phyloP scores from a whole-genome alignment of 2,329 filamentous ascomycete genomes.

The Lizonia empirigonia region DNA sequence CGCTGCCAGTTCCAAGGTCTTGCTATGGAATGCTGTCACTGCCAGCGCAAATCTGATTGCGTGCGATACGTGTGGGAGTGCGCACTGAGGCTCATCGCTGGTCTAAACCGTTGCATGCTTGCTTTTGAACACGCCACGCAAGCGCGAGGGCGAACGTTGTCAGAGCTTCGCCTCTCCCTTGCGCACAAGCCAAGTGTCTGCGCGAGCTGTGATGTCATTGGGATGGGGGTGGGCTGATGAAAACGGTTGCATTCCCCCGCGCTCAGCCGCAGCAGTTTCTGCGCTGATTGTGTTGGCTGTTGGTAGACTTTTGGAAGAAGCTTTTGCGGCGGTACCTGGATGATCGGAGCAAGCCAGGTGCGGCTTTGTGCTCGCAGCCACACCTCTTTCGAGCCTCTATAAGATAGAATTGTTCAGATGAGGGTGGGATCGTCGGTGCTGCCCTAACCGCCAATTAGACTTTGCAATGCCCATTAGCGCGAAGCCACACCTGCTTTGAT shows the following conservation, averaged over 20 bases:
- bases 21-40: not conserved
- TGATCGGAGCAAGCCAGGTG: slow-evolving; percentile 23
- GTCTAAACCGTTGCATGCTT: slow-evolving; percentile 2
- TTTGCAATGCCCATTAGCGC: not conserved
- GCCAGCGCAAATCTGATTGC: not conserved
- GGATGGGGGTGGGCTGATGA: slow-evolving; percentile 9
- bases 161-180: slow-evolving; percentile 5
- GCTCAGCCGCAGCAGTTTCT: not conserved
- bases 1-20: slow-evolving; percentile 6
- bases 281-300: not conserved
- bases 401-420: slow-evolving; percentile 23
- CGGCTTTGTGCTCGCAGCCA: slow-evolving; percentile 21
- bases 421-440: slow-evolving; percentile 28
- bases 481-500: slow-evolving; percentile 20
- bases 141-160: slow-evolving; percentile 3
- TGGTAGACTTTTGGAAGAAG: not conserved
- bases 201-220: slow-evolving; percentile 12
- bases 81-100: slow-evolving; percentile 9
- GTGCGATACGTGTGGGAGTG: not conserved
- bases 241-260: slow-evolving; percentile 12
- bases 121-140: slow-evolving; percentile 11
- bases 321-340: slow-evolving; percentile 32
- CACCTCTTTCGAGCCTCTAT: slow-evolving; percentile 26
- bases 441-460: slow-evolving; percentile 29
- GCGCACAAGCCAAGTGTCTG: slow-evolving; percentile 14